These are phyloP conservation scores for Crithidia sp. DNA, from an alignment of 208 protist species.

Conservation along the genomic window DNA sequence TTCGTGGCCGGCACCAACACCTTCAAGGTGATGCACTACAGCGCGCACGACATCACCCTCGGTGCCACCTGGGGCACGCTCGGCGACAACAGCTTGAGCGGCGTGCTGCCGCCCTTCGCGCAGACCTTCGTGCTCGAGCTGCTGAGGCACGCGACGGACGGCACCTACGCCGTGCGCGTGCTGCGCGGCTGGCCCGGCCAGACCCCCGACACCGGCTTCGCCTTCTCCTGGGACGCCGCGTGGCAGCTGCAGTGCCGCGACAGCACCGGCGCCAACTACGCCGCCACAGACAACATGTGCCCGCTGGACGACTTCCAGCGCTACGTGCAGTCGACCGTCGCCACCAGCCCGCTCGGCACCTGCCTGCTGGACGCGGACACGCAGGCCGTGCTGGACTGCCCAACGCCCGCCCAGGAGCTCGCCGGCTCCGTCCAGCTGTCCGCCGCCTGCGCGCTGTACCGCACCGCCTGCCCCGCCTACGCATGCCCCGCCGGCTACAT, in stretches of 20 bases:
- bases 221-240: constrained; percentile 33
- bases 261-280: constrained; percentile 31
- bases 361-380: constrained; percentile 49
- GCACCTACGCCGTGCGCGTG: constrained; percentile 46
- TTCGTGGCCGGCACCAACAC: constrained; percentile 25
- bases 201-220: constrained; percentile 36
- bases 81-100: constrained; percentile 26
- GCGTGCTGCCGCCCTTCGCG: constrained; percentile 47
- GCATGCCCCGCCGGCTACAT: constrained; percentile 18
- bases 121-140: constrained; percentile 55
- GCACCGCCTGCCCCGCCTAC: constrained; percentile 14
- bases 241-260: constrained; percentile 49
- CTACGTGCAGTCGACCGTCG: constrained; percentile 35
- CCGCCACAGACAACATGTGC: constrained; percentile 47
- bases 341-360: constrained; percentile 35
- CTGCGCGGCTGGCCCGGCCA: constrained; percentile 51
- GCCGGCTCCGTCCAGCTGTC: constrained; percentile 3
- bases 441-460: constrained; percentile 15
- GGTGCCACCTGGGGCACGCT: constrained; percentile 36
- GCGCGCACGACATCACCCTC: constrained; percentile 45
- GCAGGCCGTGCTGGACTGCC: constrained; percentile 32
- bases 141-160: constrained; percentile 21
- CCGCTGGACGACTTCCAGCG: constrained; percentile 54
- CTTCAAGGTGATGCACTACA: constrained; percentile 63
- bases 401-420: constrained; percentile 13